phyloP scores from a whole-genome alignment of 768 basidiomycete species.

The Austroboletus festivus region DNA sequence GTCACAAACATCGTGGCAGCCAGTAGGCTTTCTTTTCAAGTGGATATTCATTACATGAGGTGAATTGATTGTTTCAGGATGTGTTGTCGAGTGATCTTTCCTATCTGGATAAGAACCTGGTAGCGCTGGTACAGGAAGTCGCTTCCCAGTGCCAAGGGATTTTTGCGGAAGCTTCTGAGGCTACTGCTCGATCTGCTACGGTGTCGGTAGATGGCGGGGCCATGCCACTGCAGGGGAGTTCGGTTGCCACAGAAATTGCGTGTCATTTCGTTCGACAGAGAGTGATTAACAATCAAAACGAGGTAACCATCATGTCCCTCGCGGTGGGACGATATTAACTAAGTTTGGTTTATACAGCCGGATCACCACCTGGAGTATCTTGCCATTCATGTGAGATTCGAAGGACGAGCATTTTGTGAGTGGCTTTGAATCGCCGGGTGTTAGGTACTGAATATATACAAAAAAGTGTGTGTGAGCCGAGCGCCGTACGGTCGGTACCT shows the following conservation, averaged over 20 bases:
- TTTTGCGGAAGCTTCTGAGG: slow-evolving; percentile 60
- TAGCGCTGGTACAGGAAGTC: slow-evolving; percentile 59
- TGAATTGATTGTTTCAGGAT: slow-evolving; percentile 40
- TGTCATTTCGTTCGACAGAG: slow-evolving; percentile 51
- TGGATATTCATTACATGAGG: slow-evolving; percentile 28
- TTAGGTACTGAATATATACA: slow-evolving; percentile 33
- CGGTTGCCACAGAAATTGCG: slow-evolving; percentile 27
- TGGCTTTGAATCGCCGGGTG: slow-evolving; percentile 25
- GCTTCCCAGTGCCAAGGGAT: slow-evolving; percentile 57
- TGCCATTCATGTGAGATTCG: slow-evolving; percentile 41
- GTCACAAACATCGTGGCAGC: slow-evolving; percentile 47
- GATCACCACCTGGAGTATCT: slow-evolving; percentile 52
- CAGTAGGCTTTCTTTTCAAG: slow-evolving; percentile 42
- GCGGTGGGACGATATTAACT: slow-evolving; percentile 23
- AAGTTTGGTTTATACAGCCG: slow-evolving; percentile 35
- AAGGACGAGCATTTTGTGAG: slow-evolving; percentile 47
- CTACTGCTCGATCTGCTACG: slow-evolving; percentile 59
- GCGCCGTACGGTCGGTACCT: slow-evolving; percentile 46
- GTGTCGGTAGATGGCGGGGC: slow-evolving; percentile 34
- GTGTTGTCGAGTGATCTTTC: slow-evolving; percentile 48
- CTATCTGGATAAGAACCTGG: slow-evolving; percentile 65
- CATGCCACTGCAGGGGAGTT: slow-evolving; percentile 30
- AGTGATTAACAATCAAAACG: slow-evolving; percentile 43
- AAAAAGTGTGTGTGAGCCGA: slow-evolving; percentile 56
- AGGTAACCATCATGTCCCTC: slow-evolving; percentile 42